These are phyloP conservation scores for Margaritispora aquatica DNA, from an alignment of 495 filamentous ascomycete species.

Conservation along the genomic window DNA sequence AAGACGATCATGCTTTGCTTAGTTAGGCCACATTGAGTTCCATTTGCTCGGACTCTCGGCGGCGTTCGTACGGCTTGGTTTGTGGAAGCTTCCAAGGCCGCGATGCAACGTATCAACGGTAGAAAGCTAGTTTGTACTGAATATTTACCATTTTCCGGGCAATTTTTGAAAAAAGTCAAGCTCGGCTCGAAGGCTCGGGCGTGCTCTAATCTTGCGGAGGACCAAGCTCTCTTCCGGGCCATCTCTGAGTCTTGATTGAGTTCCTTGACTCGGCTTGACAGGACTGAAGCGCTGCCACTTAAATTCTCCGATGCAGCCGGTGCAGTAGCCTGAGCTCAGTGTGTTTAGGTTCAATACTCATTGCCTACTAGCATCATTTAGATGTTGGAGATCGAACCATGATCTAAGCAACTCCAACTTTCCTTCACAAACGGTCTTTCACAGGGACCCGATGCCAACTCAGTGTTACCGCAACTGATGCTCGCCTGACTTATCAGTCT, in stretches of 20 bases:
- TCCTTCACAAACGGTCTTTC: no score
- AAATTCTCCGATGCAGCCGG: neutral
- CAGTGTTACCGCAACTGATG: no score
- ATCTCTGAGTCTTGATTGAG: no score
- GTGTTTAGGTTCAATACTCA: no score
- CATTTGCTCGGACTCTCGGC: neutral
- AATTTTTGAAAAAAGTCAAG: neutral
- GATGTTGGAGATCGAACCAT: no score
- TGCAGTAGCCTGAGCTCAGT: neutral
- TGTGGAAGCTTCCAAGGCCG: neutral
- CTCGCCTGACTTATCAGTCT: no score
- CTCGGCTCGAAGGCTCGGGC: neutral
- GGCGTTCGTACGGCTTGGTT: neutral
- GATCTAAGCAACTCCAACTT: no score
- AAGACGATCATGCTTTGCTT: no score
- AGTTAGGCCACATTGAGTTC: no score
- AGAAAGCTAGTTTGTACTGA: neutral
- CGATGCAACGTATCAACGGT: neutral
- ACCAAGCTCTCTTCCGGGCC: neutral
- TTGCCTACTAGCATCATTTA: no score
- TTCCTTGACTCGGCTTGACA: neutral
- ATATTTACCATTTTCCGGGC: neutral
- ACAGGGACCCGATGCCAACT: no score
- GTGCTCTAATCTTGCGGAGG: neutral
- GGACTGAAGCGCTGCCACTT: neutral